These are phyloP conservation scores for Sclerotinia subarctica DNA, from an alignment of 2,329 filamentous ascomycete species.

Conservation along the genomic window DNA sequence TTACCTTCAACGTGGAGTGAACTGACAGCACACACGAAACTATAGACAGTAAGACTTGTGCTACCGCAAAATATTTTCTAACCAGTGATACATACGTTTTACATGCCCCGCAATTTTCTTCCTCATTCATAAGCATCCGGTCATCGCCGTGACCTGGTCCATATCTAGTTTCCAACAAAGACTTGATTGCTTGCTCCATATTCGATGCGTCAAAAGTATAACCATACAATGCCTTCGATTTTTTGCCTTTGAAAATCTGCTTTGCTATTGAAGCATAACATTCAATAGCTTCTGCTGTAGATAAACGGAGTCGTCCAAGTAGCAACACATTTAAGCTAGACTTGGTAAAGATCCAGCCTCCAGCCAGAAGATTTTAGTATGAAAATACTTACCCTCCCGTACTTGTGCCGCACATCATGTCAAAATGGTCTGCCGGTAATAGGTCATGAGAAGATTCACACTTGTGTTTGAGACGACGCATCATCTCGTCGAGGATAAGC, in stretches of 20 bases:
- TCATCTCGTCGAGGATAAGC: background rate
- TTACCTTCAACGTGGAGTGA: background rate
- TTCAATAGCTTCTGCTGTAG: background rate
- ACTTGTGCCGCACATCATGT: background rate
- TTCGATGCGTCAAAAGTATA: background rate
- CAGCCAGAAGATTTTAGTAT: background rate
- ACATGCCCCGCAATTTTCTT: background rate
- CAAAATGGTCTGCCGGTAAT: background rate
- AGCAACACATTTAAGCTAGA: background rate
- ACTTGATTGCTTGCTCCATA: background rate
- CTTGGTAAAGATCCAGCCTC: background rate
- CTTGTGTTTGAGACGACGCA: background rate
- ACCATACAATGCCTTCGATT: background rate
- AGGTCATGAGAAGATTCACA: background rate
- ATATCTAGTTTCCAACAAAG: background rate
- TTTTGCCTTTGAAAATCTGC: background rate
- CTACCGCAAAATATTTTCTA: background rate
- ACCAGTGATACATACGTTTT: background rate
- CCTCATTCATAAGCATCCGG: background rate
- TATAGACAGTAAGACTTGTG: background rate
- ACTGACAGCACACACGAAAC: background rate
- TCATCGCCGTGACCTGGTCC: background rate
- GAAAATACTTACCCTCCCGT: background rate
- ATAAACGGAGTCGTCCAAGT: background rate
- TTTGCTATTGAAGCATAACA: background rate